These are phyloP conservation scores for Brasenia schreberi DNA, from an alignment of 164 flowering plant genomes.

Conservation along the genomic window DNA sequence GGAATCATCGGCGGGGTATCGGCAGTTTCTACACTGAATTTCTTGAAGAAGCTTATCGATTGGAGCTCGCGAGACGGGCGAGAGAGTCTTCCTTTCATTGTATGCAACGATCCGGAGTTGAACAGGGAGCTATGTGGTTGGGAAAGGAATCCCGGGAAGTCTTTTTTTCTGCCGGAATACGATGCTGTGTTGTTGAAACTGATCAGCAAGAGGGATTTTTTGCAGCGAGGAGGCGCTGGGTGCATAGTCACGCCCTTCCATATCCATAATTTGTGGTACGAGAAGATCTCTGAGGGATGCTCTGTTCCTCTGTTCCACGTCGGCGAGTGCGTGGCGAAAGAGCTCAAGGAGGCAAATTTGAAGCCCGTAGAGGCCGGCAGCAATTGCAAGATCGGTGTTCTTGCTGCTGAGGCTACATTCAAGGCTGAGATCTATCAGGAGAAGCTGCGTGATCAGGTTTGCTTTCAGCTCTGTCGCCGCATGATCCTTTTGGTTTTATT, in stretches of 20 bases:
- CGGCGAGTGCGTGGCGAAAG: conserved; percentile 66
- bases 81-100: conserved; percentile 39
- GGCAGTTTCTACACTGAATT: conserved; percentile 36
- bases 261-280: conserved; percentile 50
- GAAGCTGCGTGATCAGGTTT: conserved; percentile 58
- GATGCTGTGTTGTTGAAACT: conserved; percentile 35
- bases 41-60: conserved; percentile 38
- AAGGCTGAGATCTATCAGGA: conserved; percentile 55
- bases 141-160: conserved; percentile 8
- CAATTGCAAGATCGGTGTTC: conserved; percentile 45
- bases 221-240: conserved; percentile 60
- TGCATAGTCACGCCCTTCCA: conserved; percentile 83
- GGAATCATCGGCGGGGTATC: conserved; percentile 77
- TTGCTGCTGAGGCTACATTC: conserved; percentile 36
- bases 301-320: conserved; percentile 52
- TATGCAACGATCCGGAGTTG: conserved; percentile 52
- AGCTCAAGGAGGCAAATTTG: conserved; percentile 58
- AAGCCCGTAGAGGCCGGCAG: conserved; percentile 74
- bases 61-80: conserved; percentile 38
- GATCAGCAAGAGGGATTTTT: conserved; percentile 34
- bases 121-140: conserved; percentile 25
- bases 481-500: too few relatives aligned
- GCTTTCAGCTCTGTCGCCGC: not conserved
- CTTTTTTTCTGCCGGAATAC: not conserved
- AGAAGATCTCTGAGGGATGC: conserved; percentile 44